Conservation (phyloP, 805 yeast genomes). For the Lachancea nothofagi region DNA sequence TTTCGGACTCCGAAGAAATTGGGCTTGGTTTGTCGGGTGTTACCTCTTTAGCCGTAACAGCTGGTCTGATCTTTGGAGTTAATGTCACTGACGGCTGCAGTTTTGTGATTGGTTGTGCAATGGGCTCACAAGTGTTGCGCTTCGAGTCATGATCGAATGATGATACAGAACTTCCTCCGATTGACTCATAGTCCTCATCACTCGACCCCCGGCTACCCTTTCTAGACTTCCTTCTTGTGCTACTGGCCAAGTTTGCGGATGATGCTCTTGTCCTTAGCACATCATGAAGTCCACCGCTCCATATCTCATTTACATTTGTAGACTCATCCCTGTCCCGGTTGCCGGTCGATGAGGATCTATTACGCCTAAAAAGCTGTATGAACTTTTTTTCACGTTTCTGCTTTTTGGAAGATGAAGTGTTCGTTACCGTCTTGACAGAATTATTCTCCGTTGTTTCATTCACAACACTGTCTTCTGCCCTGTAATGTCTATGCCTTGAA, state of each 20-base stretch:
- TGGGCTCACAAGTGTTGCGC: not conserved
- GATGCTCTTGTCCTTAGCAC: slow-evolving; percentile 12
- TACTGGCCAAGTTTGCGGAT: slow-evolving; percentile 11
- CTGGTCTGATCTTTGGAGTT: slow-evolving; percentile 9
- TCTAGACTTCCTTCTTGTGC: slow-evolving; percentile 10
- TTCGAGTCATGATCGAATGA: slow-evolving; percentile 11
- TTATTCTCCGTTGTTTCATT: not conserved
- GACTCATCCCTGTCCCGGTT: slow-evolving; percentile 5
- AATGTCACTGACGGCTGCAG: slow-evolving; percentile 17
- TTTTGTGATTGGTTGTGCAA: not conserved
- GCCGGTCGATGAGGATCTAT: slow-evolving; percentile 8
- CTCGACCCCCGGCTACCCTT: no score
- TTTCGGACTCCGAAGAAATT: not conserved
- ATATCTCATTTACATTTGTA: slow-evolving; percentile 9
- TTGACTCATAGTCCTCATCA: no score
- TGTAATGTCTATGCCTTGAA: slow-evolving; percentile 11
- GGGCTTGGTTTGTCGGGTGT: not conserved
- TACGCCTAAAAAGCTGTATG: slow-evolving; percentile 22
- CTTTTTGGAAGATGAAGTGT: slow-evolving; percentile 6
- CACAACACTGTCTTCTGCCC: not conserved
- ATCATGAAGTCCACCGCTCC: slow-evolving; percentile 9
- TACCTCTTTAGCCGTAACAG: not conserved
- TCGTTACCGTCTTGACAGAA: not conserved
- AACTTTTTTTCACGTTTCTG: slow-evolving; percentile 24
- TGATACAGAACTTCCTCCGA: no score